These are phyloP conservation scores for Ormosia emarginata DNA, from an alignment of 306 rosid genomes.

Conservation along the genomic window DNA sequence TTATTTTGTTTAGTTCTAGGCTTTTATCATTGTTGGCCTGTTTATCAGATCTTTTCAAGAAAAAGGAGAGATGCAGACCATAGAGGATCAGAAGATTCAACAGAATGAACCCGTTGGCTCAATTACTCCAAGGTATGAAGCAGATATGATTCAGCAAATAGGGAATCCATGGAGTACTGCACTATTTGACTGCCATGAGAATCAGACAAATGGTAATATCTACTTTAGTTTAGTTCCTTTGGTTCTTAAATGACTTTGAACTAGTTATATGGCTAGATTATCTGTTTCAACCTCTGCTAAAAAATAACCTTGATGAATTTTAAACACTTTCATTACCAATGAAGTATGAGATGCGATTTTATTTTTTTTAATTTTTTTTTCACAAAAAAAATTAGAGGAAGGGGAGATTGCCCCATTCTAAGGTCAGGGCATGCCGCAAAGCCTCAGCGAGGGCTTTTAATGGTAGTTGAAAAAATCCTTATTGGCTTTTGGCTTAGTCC, in stretches of 20 bases:
- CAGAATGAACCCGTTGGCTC: conserved; percentile 23
- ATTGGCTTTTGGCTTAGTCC: too few relatives aligned
- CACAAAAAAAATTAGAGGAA: too few relatives aligned
- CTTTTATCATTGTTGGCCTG: not conserved
- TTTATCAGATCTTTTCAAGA: not conserved
- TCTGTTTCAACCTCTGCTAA: not conserved
- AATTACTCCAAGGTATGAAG: conserved; percentile 24
- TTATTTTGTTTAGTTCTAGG: not conserved
- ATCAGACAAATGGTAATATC: conserved; percentile 56
- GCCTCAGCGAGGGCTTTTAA: too few relatives aligned
- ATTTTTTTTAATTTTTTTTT: too few relatives aligned
- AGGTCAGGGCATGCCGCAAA: too few relatives aligned
- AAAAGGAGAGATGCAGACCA: conserved; percentile 2
- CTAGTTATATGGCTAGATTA: not conserved
- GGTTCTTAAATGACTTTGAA: not conserved
- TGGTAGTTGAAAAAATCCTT: too few relatives aligned
- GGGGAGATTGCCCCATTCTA: too few relatives aligned
- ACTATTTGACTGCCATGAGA: conserved; percentile 61
- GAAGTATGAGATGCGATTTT: too few relatives aligned
- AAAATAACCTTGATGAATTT: not conserved
- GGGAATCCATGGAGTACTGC: conserved; percentile 64
- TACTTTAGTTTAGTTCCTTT: not conserved
- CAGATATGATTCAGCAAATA: conserved; percentile 18
- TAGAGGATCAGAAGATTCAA: conserved; percentile 19
- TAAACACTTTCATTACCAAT: not conserved